Evolutionary conservation across 257 asterid species (phyloP), one percentile per base, ranked within the genome.

Genomic region (Primulina tabacum): DNA sequence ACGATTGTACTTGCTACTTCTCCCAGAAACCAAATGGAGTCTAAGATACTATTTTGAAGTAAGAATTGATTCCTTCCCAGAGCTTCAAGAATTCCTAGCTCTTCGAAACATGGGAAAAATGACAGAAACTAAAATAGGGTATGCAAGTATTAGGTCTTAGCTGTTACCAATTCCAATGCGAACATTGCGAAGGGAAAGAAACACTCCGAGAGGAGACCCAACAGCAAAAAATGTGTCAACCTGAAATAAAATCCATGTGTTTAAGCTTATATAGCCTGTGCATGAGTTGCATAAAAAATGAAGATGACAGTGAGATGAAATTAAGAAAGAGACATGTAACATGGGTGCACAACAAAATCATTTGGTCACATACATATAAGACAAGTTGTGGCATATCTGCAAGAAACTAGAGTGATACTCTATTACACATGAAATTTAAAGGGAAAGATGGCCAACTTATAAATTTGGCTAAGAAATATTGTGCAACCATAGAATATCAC

Each of bases 201-300:
- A 84, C 29, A 84, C 88, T 58, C 88, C 88, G 69, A 83, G 86
- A 58, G 88, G 88, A 35, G 88, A 84, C 9, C 88, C 88, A 35
- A 62, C 88, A 12, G 86, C 80, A 62, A 84, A 84, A 70, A 76
- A 84, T 57, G 86, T 84, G 59, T 83, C 86, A 17, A 83, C 88
- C 98, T 92, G 89, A 72, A 68, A 81, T 67, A 78, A 71, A 69
- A 71, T 59, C 63, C 30, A 72, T 43, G 75, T 40, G 24, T 68
- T 70, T 59, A 61, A 65, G 68, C 32, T 5, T 71, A 61, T 30
- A 74, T 73, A 58, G 64, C 63, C 47, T 43, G 28, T 59, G 61
- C 50, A 33, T 43, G 60, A 68, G 30, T 34, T 71, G 72, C 37
- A 56, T 21, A 60, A 5, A 34, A 60, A 65, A 58, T 0, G 21